These are phyloP conservation scores for Lotmaria passim DNA, from an alignment of 208 protist species.

Conservation along the genomic window DNA sequence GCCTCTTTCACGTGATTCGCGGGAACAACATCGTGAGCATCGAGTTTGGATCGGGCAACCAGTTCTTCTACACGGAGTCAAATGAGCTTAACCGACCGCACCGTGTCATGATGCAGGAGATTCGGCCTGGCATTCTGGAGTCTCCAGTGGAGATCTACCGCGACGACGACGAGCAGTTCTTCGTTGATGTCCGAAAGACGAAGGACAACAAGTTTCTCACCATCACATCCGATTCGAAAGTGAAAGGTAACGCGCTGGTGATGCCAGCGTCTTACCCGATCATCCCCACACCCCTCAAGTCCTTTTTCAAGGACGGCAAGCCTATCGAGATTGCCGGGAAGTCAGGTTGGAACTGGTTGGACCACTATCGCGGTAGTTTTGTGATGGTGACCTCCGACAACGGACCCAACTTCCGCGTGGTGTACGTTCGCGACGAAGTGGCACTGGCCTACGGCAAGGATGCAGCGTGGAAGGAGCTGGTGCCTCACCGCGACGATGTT, in stretches of 20 bases:
- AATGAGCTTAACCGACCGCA: slow-evolving; percentile 90
- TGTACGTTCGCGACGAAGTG: slow-evolving; percentile 86
- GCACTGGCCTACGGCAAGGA: slow-evolving; percentile 58
- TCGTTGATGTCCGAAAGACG: slow-evolving; percentile 90
- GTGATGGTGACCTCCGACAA: slow-evolving; percentile 86
- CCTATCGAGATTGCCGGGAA: slow-evolving; percentile 83
- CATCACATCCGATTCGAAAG: slow-evolving; percentile 92
- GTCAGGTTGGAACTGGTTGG: slow-evolving; percentile 87
- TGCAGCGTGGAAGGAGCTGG: slow-evolving; percentile 84
- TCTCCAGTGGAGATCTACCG: slow-evolving; percentile 86
- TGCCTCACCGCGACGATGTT: slow-evolving; percentile 83
- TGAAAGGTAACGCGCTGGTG: slow-evolving; percentile 72
- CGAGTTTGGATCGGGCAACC: slow-evolving; percentile 85
- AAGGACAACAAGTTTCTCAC: slow-evolving; percentile 87
- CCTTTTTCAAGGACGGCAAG: slow-evolving; percentile 73
- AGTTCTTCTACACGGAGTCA: slow-evolving; percentile 92
- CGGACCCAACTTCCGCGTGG: slow-evolving; percentile 80
- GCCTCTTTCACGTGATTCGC: slow-evolving; percentile 90
- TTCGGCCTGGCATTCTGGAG: slow-evolving; percentile 84
- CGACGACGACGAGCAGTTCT: slow-evolving; percentile 89
- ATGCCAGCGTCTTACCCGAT: slow-evolving; percentile 84
- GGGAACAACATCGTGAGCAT: slow-evolving; percentile 92
- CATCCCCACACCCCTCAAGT: slow-evolving; percentile 65
- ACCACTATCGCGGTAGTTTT: slow-evolving; percentile 88
- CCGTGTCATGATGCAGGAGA: slow-evolving; percentile 89